A percentile compares a stretch with the other conserved stretches of the same genome.
These are phyloP conservation scores for Salix viminalis DNA, from an alignment of 345 rosid species.

Conservation along the genomic window DNA sequence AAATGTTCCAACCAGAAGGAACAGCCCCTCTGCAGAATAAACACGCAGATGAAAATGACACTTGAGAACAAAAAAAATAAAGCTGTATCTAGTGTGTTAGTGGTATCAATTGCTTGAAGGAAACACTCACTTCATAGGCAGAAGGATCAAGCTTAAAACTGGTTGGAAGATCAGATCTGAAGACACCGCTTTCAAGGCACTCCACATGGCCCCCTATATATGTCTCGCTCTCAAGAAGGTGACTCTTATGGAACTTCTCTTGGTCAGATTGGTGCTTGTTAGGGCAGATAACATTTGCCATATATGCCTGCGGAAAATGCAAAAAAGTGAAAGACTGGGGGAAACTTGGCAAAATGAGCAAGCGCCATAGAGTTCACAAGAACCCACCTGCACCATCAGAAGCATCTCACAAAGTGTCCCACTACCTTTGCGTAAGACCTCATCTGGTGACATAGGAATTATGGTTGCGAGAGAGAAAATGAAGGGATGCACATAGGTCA, in stretches of 20 bases:
- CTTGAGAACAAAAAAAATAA: too few relatives aligned
- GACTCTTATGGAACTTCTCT: constrained; percentile 73
- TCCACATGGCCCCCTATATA: constrained; percentile 98
- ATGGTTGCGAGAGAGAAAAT: constrained; percentile 95
- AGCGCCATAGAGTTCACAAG: constrained; percentile 2
- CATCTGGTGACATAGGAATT: constrained; percentile 98
- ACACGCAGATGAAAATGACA: too few relatives aligned
- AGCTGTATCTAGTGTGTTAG: background rate
- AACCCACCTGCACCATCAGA: constrained; percentile 90
- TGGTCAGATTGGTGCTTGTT: constrained; percentile 90
- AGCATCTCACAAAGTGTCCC: constrained; percentile 99
- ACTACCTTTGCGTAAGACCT: constrained; percentile 97
- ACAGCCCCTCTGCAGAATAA: background rate
- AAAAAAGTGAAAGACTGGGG: background rate
- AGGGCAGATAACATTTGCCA: constrained; percentile 93
- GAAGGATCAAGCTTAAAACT: constrained; percentile 78
- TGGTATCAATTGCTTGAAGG: background rate
- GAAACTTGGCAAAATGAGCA: background rate
- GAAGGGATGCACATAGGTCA: constrained; percentile 97
- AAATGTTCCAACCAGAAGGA: background rate
- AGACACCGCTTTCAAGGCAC: constrained; percentile 99
- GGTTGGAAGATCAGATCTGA: constrained; percentile 92
- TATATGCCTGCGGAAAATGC: constrained; percentile 58
- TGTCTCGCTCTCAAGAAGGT: constrained; percentile 95
- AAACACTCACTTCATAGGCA: constrained; percentile 64